Conservation (phyloP, 495 filamentous ascomycete species). For the Talaromyces stipitatus region DNA sequence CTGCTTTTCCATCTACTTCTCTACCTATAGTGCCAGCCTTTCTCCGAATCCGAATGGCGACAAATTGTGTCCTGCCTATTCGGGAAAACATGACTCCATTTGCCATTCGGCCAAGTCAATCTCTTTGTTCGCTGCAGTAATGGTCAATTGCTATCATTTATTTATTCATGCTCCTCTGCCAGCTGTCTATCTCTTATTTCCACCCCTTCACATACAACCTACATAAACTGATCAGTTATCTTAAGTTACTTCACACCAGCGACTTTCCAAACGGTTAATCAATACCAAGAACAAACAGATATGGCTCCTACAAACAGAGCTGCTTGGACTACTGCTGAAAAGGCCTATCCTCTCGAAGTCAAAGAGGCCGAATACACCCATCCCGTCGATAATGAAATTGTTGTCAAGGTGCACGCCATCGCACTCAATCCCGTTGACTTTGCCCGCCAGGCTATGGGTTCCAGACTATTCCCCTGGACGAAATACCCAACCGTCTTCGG, state of each 20-base stretch:
- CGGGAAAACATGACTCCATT: neutral
- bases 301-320: constrained; percentile 23
- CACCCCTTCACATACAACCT: neutral
- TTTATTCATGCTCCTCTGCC: neutral
- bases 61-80: neutral
- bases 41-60: neutral
- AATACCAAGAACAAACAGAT: neutral
- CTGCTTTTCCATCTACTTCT: neutral
- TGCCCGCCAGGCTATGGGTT: constrained; percentile 15
- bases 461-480: constrained; percentile 2
- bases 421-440: constrained; percentile 38
- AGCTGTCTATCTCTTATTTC: neutral
- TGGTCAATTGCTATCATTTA: neutral
- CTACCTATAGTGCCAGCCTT: neutral
- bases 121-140: neutral
- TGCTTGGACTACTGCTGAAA: constrained; percentile 24
- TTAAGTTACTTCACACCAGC: neutral
- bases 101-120: neutral
- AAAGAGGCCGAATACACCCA: constrained; percentile 21
- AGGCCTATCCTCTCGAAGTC: constrained; percentile 23
- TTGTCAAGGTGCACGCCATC: constrained; percentile 30
- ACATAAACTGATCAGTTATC: neutral
- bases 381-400: constrained; percentile 22
- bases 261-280: neutral
- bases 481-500: constrained; percentile 22